Evolutionary conservation across 2,329 filamentous ascomycete species (phyloP).

Genomic region (Knufia fluminis): DNA sequence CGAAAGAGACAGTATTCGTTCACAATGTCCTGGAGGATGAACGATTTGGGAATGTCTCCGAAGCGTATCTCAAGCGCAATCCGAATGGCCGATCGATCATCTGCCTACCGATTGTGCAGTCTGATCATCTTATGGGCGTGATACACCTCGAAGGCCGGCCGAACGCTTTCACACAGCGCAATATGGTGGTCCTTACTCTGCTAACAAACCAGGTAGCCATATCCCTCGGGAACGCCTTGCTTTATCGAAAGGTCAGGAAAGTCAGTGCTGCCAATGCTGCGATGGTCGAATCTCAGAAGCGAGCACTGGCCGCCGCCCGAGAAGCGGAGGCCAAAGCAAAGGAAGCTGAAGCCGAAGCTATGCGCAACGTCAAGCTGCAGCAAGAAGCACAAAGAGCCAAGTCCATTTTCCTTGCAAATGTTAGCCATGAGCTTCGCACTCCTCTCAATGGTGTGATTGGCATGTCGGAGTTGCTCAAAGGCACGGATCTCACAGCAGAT

Average conservation of each 20-base stretch:
- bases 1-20: constrained; percentile 54
- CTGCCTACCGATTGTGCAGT: constrained; percentile 53
- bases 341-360: constrained; percentile 44
- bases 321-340: constrained; percentile 57
- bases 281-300: constrained; percentile 58
- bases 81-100: constrained; percentile 53
- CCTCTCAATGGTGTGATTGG: constrained; percentile 36
- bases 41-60: constrained; percentile 52
- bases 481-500: constrained; percentile 32
- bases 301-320: constrained; percentile 51
- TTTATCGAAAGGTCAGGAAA: constrained; percentile 53
- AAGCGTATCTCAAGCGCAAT: constrained; percentile 46
- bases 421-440: constrained; percentile 36
- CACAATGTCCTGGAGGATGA: constrained; percentile 57
- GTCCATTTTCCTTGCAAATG: constrained; percentile 38
- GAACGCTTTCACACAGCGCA: constrained; percentile 55
- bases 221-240: constrained; percentile 54
- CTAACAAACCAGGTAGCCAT: constrained; percentile 57
- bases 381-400: constrained; percentile 54
- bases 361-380: constrained; percentile 56
- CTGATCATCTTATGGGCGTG: constrained; percentile 49
- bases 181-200: constrained; percentile 43
- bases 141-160: constrained; percentile 55
- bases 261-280: constrained; percentile 55
- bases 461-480: constrained; percentile 34